Conservation (phyloP, 768 basidiomycete genomes). For the Agaricus blazei region DNA sequence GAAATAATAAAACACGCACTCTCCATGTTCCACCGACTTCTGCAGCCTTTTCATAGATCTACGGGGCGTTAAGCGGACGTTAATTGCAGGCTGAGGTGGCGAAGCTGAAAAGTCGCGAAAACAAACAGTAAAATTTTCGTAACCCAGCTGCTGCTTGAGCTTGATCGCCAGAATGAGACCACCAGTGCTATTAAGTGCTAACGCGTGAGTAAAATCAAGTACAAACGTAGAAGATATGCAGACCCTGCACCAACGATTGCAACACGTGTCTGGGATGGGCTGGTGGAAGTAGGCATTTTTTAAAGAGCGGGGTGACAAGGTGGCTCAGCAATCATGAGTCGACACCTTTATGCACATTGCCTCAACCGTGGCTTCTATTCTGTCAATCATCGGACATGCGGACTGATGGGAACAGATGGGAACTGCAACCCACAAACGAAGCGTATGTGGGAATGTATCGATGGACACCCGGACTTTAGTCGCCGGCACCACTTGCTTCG, state of each 20-base stretch:
- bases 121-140: slow-evolving; percentile 36
- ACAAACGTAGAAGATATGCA: background rate
- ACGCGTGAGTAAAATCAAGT: background rate
- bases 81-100: background rate
- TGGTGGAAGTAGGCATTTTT: no score
- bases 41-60: slow-evolving; percentile 43
- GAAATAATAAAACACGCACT: slow-evolving; percentile 24
- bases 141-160: slow-evolving; percentile 31
- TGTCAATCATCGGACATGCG: no score
- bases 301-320: no score
- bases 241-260: slow-evolving; percentile 32
- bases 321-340: no score
- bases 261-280: slow-evolving; percentile 14
- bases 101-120: background rate
- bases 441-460: no score
- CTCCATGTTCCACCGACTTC: slow-evolving; percentile 51
- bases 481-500: no score
- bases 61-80: background rate
- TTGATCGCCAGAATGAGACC: slow-evolving; percentile 39
- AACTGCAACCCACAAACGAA: no score
- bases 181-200: slow-evolving; percentile 24
- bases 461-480: no score
- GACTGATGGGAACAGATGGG: no score
- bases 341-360: no score
- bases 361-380: no score